Evolutionary conservation across 2,329 filamentous ascomycete species (phyloP).

Genomic region (Corniculantispora saksenae): DNA sequence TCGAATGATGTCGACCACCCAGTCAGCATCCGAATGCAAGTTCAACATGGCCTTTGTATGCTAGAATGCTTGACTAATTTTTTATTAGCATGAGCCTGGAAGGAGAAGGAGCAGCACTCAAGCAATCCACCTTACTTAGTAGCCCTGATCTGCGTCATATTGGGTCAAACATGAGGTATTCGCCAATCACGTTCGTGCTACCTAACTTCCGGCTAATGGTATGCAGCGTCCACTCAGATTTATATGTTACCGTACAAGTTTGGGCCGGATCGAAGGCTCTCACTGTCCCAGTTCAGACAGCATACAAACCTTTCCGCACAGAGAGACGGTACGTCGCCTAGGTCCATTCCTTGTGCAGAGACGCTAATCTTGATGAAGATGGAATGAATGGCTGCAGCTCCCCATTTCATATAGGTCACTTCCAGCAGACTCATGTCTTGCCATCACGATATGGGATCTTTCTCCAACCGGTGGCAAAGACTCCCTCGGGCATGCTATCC

Average conservation of each 20-base stretch:
- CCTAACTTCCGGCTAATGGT: conserved; percentile 17
- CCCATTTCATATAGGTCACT: conserved; percentile 83
- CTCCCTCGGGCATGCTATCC: conserved; percentile 75
- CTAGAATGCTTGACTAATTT: neutral
- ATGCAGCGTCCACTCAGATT: conserved; percentile 74
- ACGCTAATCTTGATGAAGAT: conserved; percentile 47
- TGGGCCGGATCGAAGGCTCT: conserved; percentile 96
- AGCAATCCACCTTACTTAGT: conserved; percentile 70
- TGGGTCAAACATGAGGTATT: conserved; percentile 77
- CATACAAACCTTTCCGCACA: conserved; percentile 86
- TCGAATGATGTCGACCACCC: conserved; percentile 81
- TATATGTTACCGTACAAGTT: conserved; percentile 89
- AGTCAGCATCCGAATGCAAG: conserved; percentile 65
- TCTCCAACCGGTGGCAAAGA: conserved; percentile 74
- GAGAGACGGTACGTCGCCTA: conserved; percentile 55
- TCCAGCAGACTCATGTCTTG: conserved; percentile 78
- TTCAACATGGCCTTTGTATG: conserved; percentile 13
- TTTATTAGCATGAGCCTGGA: conserved; percentile 48
- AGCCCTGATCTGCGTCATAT: conserved; percentile 81
- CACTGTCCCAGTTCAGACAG: conserved; percentile 87
- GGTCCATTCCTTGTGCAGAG: neutral
- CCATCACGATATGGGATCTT: conserved; percentile 93
- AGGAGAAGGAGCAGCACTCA: conserved; percentile 44
- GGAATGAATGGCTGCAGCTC: conserved; percentile 95
- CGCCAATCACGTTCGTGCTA: neutral